Percentiles rank a stretch among this genome's conserved stretches.
Evolutionary conservation across 2,329 filamentous ascomycete species (phyloP).

Genomic region (Fusarium torreyae): DNA sequence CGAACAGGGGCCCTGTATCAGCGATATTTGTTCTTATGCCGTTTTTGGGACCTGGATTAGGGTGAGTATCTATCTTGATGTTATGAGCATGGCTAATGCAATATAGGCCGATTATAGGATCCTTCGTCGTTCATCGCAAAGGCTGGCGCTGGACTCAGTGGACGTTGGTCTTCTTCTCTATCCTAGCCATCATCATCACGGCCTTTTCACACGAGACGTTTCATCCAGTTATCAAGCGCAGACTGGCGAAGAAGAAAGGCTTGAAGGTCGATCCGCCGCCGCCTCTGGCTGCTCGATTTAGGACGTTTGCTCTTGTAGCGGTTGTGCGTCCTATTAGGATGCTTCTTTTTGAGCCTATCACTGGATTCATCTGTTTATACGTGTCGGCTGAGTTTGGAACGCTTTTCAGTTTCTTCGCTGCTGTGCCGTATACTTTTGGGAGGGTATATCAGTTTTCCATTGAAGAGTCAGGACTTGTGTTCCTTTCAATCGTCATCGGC

Average conservation of each 20-base stretch:
- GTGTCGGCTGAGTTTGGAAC: slow-evolving; percentile 67
- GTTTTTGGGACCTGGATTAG: slow-evolving; percentile 67
- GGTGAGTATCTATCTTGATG: slow-evolving; percentile 53
- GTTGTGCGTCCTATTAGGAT: slow-evolving; percentile 69
- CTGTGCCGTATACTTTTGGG: slow-evolving; percentile 65
- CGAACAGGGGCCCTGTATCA: slow-evolving; percentile 60
- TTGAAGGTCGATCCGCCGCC: slow-evolving; percentile 45
- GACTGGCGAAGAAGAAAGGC: slow-evolving; percentile 56
- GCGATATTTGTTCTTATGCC: slow-evolving; percentile 66
- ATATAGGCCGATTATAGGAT: slow-evolving; percentile 62
- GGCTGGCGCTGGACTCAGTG: slow-evolving; percentile 70
- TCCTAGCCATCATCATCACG: slow-evolving; percentile 55
- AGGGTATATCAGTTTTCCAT: slow-evolving; percentile 61
- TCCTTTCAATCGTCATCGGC: slow-evolving; percentile 63
- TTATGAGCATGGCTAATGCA: neutral
- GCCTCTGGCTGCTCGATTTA: slow-evolving; percentile 47
- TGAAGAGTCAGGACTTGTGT: slow-evolving; percentile 61
- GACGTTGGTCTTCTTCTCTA: slow-evolving; percentile 63
- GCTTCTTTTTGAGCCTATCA: slow-evolving; percentile 74
- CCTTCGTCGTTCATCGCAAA: slow-evolving; percentile 62
- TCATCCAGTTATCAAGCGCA: slow-evolving; percentile 64
- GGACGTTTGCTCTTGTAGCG: slow-evolving; percentile 58
- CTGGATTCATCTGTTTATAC: slow-evolving; percentile 69
- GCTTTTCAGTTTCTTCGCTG: slow-evolving; percentile 68
- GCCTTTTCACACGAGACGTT: slow-evolving; percentile 69